Evolutionary conservation across 768 basidiomycete genomes (phyloP).

Genomic region (Kockovaella imperatae): DNA sequence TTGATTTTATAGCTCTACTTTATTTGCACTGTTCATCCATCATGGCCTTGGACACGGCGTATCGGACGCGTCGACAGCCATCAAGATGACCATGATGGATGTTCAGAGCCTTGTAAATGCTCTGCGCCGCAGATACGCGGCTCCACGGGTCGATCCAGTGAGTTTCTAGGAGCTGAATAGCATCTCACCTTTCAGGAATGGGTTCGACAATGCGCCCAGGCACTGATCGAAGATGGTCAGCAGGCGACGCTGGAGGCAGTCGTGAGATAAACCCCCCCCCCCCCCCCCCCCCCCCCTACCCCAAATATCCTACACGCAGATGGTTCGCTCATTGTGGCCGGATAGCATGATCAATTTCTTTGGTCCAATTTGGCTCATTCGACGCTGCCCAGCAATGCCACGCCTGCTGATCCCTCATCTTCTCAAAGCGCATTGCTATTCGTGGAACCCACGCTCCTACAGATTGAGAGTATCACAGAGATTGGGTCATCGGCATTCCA

Average conservation of each 20-base stretch:
- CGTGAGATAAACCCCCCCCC: slow-evolving; percentile 8
- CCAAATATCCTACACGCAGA: background rate
- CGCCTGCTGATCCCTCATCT: too few species aligned
- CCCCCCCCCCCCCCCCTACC: background rate
- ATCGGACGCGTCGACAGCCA: too few species aligned
- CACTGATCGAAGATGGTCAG: slow-evolving; percentile 12
- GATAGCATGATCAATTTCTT: slow-evolving; percentile 30
- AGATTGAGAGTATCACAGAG: slow-evolving; percentile 70
- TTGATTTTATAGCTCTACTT: too few species aligned
- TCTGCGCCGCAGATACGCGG: slow-evolving; percentile 16
- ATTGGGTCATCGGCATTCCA: slow-evolving; percentile 75
- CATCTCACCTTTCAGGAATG: slow-evolving; percentile 15
- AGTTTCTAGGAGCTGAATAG: too few species aligned
- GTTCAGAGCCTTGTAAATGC: slow-evolving; percentile 4
- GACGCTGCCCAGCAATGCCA: slow-evolving; percentile 29
- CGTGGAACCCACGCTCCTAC: slow-evolving; percentile 46
- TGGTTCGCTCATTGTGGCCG: background rate
- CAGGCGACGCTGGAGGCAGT: slow-evolving; percentile 8
- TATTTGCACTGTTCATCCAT: too few species aligned
- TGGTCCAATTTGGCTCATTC: slow-evolving; percentile 33
- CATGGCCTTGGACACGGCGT: too few species aligned
- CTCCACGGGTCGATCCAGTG: slow-evolving; percentile 25
- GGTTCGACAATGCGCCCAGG: slow-evolving; percentile 17
- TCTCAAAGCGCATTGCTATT: slow-evolving; percentile 20
- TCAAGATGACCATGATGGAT: too few species aligned